Evolutionary conservation across 306 rosid genomes (phyloP).

Genomic region (Castanopsis chinensis): DNA sequence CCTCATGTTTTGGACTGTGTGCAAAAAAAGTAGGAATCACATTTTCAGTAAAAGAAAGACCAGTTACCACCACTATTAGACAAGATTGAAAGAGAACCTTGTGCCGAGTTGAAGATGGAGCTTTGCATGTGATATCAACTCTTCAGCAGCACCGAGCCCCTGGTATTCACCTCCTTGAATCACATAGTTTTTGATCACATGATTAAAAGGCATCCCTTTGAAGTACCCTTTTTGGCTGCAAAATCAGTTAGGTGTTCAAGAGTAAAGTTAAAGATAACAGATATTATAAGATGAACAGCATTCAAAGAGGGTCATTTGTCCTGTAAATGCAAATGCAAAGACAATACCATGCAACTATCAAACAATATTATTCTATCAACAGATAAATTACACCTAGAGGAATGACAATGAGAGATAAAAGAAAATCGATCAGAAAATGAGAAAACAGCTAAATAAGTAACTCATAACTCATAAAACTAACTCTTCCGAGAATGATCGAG

Average conservation of each 20-base stretch:
- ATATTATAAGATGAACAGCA: too few species aligned
- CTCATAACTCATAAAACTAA: too few species aligned
- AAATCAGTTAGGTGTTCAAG: background rate
- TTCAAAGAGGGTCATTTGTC: too few species aligned
- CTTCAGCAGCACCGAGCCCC: conserved; percentile 69
- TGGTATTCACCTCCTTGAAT: conserved; percentile 79
- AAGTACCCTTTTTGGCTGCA: conserved; percentile 82
- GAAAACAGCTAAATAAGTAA: too few species aligned
- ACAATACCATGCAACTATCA: too few species aligned
- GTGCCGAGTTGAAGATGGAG: conserved; percentile 48
- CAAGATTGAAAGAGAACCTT: conserved; percentile 23
- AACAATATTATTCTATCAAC: too few species aligned
- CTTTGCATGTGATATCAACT: conserved; percentile 81
- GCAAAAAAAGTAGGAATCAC: background rate
- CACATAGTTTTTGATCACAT: conserved; percentile 74
- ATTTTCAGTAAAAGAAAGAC: background rate
- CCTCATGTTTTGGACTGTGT: conserved; percentile 80
- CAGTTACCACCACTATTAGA: background rate
- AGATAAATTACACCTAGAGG: too few species aligned
- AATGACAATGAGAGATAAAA: too few species aligned
- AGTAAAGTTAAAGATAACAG: too few species aligned
- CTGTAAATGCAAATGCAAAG: too few species aligned
- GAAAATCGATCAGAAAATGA: too few species aligned
- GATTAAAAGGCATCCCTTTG: conserved; percentile 75
- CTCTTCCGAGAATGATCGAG: too few species aligned